These are phyloP conservation scores for Sabuloglossum arenarium DNA, from an alignment of 495 filamentous ascomycete genomes.

Conservation along the genomic window DNA sequence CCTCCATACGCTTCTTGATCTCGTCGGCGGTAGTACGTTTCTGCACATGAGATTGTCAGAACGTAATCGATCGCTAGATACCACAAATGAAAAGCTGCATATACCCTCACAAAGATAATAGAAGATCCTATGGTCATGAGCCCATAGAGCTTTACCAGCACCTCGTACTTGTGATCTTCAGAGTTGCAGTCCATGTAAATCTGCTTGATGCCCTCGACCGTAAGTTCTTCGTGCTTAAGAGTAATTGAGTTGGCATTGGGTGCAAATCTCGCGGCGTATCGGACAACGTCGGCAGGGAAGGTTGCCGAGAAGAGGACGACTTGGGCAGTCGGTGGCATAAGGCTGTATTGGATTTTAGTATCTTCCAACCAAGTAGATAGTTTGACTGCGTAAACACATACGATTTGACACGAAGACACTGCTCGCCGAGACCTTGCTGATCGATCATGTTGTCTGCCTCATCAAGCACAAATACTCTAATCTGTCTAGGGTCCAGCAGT, in stretches of 20 bases:
- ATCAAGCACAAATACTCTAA: conserved; percentile 71
- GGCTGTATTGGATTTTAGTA: background rate
- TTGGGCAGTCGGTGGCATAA: conserved; percentile 52
- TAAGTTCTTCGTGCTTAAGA: conserved; percentile 74
- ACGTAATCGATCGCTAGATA: background rate
- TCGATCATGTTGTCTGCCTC: conserved; percentile 96
- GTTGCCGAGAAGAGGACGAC: conserved; percentile 92
- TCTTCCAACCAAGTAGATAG: background rate
- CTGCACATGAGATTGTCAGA: conserved; percentile 18
- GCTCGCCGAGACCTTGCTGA: conserved; percentile 81
- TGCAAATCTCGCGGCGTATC: conserved; percentile 59
- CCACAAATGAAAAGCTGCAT: conserved; percentile 7
- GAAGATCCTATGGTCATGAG: conserved; percentile 89
- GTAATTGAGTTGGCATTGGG: conserved; percentile 76
- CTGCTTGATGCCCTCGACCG: conserved; percentile 90
- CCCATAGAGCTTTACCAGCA: conserved; percentile 79
- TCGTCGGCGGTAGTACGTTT: conserved; percentile 59
- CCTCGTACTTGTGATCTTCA: conserved; percentile 67
- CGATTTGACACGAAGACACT: conserved; percentile 76
- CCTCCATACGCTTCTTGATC: conserved; percentile 68
- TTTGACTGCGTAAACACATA: conserved; percentile 20
- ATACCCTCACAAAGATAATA: conserved; percentile 88
- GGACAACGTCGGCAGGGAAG: conserved; percentile 66
- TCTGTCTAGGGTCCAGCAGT: conserved; percentile 36
- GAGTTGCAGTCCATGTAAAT: conserved; percentile 79